Base-by-base conservation (phyloP, 139 green algal genomes). In the Haematococcus lacustris region DNA sequence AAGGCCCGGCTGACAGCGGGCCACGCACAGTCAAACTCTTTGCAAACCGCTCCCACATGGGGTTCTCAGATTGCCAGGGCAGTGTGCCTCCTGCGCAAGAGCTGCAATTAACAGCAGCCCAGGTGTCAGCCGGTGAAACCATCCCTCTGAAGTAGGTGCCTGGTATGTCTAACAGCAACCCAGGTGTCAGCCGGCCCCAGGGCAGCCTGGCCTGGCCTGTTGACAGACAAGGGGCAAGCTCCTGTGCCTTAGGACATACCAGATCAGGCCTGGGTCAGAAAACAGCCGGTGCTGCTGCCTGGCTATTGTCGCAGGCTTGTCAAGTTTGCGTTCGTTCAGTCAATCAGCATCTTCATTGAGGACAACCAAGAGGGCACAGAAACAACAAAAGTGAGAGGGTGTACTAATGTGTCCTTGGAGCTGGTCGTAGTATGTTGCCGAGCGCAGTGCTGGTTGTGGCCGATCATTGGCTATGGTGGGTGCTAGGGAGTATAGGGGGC, bases 111-210 rank as follows among this genome's bases (percentile, higher is more conserved):
- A 77, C 71, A 0, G 50, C 81, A 4, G 80, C 79, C 30, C 68
- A 93, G 23, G 38, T 91, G 7, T 40, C 47, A 30, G 79, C 77
- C 21, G 83, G 81, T 23, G 71, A 88, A 53, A 66, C 79, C 23
- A 64, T 93, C 34, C 68, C 73, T 28, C 80, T 94, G 34, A 93
- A 89, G 84, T 78, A 83, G 23, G 91, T 95, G n/a, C n/a, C n/a
- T n/a, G n/a, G n/a, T n/a, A n/a, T n/a, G n/a, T n/a, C n/a, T n/a
- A n/a, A n/a, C n/a, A n/a, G n/a, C n/a, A n/a, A n/a, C n/a, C n/a
- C n/a, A n/a, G n/a, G n/a, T n/a, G n/a, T n/a, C n/a, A n/a, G n/a
- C n/a, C n/a, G n/a, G n/a, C n/a, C n/a, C n/a, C n/a, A n/a, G n/a
- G n/a, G n/a, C n/a, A n/a, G n/a, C n/a, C n/a, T n/a, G n/a, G n/a